phyloP scores from a whole-genome alignment of 768 basidiomycete species.

The Amanita inopinata region DNA sequence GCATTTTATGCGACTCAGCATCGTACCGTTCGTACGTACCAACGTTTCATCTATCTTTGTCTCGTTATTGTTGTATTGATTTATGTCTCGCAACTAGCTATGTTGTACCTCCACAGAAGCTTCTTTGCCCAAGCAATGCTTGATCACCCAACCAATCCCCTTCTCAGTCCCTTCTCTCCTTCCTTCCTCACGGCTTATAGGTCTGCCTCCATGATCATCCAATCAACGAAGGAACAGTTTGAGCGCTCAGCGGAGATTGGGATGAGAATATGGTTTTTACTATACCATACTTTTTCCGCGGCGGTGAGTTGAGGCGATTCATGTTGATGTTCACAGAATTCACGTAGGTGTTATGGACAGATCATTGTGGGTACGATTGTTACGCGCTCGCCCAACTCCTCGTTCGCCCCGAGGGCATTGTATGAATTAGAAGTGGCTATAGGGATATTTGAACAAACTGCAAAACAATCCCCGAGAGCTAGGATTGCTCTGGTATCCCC shows the following conservation, averaged over 20 bases:
- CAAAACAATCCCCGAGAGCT: conserved; percentile 35
- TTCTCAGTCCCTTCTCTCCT: conserved; percentile 44
- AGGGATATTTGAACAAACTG: conserved; percentile 35
- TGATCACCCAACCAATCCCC: conserved; percentile 42
- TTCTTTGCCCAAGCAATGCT: conserved; percentile 52
- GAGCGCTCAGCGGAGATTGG: conserved; percentile 37
- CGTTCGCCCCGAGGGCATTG: conserved; percentile 39
- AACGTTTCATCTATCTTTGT: neutral
- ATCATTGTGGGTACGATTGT: conserved; percentile 52
- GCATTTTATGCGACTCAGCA: conserved; percentile 49
- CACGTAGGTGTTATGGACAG: conserved; percentile 15
- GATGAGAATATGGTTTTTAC: conserved; percentile 40
- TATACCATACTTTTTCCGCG: conserved; percentile 41
- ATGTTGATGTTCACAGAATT: neutral
- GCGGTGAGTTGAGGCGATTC: conserved; percentile 24
- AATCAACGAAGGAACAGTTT: conserved; percentile 37
- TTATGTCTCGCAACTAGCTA: conserved; percentile 21
- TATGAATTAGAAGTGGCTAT: conserved; percentile 37
- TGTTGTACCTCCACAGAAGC: conserved; percentile 46
- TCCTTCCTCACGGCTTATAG: conserved; percentile 48
- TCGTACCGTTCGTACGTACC: conserved; percentile 45
- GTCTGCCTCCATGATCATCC: conserved; percentile 41
- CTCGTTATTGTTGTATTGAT: neutral
- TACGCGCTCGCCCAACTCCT: conserved; percentile 42
- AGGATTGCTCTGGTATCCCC: conserved; percentile 31